phyloP scores from a whole-genome alignment of 768 basidiomycete genomes.

The Sarcomyxa edulis region DNA sequence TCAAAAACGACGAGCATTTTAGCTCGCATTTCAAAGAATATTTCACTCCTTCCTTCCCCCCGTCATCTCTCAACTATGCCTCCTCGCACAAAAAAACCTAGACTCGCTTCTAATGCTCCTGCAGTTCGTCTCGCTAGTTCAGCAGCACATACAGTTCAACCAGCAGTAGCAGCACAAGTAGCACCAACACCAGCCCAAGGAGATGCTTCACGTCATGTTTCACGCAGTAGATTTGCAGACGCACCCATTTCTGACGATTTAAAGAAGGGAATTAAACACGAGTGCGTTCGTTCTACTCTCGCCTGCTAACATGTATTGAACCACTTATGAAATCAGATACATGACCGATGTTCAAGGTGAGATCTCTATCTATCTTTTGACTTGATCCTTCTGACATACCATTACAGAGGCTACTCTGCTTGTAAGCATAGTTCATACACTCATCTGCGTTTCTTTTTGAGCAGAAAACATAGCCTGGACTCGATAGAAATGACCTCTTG shows the following conservation, averaged over 20 bases:
- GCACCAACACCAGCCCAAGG: background rate
- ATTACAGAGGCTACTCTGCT: conserved; percentile 31
- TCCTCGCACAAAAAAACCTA: too few species aligned
- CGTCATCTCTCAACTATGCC: too few species aligned
- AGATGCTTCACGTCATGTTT: conserved; percentile 19
- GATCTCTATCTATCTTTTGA: conserved; percentile 6
- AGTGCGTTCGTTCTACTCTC: conserved; percentile 23
- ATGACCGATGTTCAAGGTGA: conserved; percentile 45
- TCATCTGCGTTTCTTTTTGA: background rate
- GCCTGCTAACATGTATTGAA: conserved; percentile 1
- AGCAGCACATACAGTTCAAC: too few species aligned
- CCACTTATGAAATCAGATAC: conserved; percentile 20
- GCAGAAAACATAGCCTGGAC: conserved; percentile 27
- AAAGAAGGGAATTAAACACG: conserved; percentile 36
- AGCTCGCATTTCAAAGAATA: too few species aligned
- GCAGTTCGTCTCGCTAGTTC: too few species aligned
- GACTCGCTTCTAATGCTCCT: too few species aligned
- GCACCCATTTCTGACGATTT: conserved; percentile 33
- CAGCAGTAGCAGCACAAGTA: too few species aligned
- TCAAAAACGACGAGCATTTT: too few species aligned
- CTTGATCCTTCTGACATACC: background rate
- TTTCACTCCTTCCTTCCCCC: too few species aligned
- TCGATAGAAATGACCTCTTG: conserved; percentile 38
- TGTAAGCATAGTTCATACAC: too few species aligned
- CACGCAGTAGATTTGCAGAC: conserved; percentile 22